A percentile compares a stretch with the other conserved stretches of the same genome.
Evolutionary conservation across 352 stramenopile genomes (phyloP).

Genomic region (Phytophthora pisi): DNA sequence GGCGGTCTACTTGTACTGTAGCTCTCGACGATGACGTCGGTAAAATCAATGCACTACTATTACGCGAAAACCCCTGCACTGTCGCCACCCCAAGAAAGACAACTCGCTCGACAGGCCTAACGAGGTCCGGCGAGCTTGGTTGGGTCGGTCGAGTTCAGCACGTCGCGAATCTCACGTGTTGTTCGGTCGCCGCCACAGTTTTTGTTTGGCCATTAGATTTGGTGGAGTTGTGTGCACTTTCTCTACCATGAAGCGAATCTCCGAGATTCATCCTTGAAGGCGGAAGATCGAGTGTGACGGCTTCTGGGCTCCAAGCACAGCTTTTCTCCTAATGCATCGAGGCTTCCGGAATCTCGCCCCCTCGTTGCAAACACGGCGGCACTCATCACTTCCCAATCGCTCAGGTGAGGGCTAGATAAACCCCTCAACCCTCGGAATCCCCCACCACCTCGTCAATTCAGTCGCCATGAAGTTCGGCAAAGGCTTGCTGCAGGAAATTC

Average conservation of each 20-base stretch:
- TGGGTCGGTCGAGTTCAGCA: neutral
- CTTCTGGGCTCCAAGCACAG: neutral
- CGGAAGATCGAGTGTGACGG: constrained; percentile 17
- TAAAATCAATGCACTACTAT: neutral
- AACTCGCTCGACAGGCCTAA: neutral
- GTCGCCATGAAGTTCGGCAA: constrained; percentile 84
- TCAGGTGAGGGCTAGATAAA: neutral
- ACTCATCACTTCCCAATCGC: constrained; percentile 29
- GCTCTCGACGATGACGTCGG: neutral
- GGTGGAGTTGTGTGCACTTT: neutral
- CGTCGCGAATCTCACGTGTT: neutral
- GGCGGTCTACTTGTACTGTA: neutral
- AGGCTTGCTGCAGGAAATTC: constrained; percentile 65
- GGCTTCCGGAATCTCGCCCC: constrained; percentile 14
- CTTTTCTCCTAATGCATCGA: neutral
- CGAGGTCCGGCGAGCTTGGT: neutral
- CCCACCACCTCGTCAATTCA: neutral
- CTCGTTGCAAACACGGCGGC: neutral
- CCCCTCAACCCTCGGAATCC: neutral
- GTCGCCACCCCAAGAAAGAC: neutral
- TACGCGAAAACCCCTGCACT: neutral
- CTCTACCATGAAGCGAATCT: constrained; percentile 19
- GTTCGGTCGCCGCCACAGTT: neutral
- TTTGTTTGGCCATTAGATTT: neutral
- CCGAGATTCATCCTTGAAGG: constrained; percentile 21